Evolutionary conservation across 2,329 filamentous ascomycete genomes (phyloP), one percentile per base, ranked within the genome.

Genomic region (Emergomyces orientalis): DNA sequence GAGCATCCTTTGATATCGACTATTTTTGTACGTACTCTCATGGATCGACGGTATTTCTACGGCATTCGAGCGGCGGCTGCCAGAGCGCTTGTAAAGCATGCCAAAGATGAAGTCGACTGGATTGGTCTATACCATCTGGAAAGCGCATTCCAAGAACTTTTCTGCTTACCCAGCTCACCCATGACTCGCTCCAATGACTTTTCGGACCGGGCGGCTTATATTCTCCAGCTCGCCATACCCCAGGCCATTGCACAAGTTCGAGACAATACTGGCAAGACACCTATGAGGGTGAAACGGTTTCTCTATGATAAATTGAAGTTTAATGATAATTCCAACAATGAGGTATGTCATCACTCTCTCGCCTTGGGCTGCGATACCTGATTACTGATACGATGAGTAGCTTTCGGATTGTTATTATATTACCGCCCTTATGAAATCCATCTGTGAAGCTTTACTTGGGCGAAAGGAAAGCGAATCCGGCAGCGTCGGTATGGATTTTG

Each of bases 171-270:
- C 1, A 88, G 86, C 45, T 88, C 88, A 1, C 84, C 84, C 27
- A 93, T 91, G 78, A 91, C 92, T 2, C 84, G 86, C 30, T 89
- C 92, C 0, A 99, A 99, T 69, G 89, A 99, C 74, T 99, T 97
- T 71, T 85, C 86, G 0, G 90, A 97, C 75, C 89, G 91, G 69
- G 87, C 88, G 60, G 84, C 88, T 65, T 99, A 97, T 74, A 82
- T 88, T 55, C 85, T 97, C 7, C 91, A 96, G 68, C 87, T 88
- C 67, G 86, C 89, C 14, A 94, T 99, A 61, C 87, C 91, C 0
- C 84, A 85, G 67, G 89, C 92, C 7, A 88, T 99, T 66, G 85
- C 91, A 2, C 83, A 85, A 65, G 85, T 97, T 57, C 86, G 91
- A 59, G 88, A 93, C 70, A 79, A 80, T 47, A 83, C 87, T 62